phyloP scores from a whole-genome alignment of 208 protist genomes.

The Vickermania spadyakhi region DNA sequence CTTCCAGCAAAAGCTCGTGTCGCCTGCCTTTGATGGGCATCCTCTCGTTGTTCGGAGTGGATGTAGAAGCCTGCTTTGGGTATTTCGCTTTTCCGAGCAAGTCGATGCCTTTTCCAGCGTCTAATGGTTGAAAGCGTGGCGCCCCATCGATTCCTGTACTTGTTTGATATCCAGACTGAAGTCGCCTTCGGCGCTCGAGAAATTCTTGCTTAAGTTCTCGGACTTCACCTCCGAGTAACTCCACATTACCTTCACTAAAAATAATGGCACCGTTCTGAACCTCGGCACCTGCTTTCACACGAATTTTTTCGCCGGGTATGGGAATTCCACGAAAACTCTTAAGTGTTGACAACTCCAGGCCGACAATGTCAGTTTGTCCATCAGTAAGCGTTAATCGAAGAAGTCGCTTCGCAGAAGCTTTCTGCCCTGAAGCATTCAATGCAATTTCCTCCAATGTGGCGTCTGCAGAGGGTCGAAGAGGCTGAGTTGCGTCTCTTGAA shows the following conservation, averaged over 20 bases:
- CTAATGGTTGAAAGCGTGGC: conserved; percentile 64
- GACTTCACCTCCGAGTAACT: conserved; percentile 58
- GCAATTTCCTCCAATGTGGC: conserved; percentile 36
- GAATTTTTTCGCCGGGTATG: conserved; percentile 63
- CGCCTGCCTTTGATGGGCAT: neutral
- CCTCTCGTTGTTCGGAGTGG: neutral
- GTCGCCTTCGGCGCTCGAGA: conserved; percentile 28
- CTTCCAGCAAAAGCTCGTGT: neutral
- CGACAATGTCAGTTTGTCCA: conserved; percentile 53
- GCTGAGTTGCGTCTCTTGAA: conserved; percentile 73
- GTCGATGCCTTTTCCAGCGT: too few species aligned
- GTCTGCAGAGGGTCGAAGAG: conserved; percentile 60
- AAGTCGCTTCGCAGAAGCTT: conserved; percentile 34
- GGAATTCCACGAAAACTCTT: conserved; percentile 47
- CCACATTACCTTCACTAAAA: conserved; percentile 46
- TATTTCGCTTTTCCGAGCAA: too few species aligned
- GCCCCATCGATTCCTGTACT: conserved; percentile 50
- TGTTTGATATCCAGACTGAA: conserved; percentile 33
- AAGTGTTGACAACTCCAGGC: conserved; percentile 64
- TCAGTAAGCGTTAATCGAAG: conserved; percentile 67
- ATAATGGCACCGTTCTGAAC: conserved; percentile 70
- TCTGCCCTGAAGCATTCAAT: conserved; percentile 33
- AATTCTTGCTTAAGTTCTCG: conserved; percentile 64
- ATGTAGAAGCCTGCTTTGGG: conserved; percentile 7
- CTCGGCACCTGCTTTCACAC: conserved; percentile 45